Conservation (phyloP, 2,329 filamentous ascomycete species). For the Nemania serpens region DNA sequence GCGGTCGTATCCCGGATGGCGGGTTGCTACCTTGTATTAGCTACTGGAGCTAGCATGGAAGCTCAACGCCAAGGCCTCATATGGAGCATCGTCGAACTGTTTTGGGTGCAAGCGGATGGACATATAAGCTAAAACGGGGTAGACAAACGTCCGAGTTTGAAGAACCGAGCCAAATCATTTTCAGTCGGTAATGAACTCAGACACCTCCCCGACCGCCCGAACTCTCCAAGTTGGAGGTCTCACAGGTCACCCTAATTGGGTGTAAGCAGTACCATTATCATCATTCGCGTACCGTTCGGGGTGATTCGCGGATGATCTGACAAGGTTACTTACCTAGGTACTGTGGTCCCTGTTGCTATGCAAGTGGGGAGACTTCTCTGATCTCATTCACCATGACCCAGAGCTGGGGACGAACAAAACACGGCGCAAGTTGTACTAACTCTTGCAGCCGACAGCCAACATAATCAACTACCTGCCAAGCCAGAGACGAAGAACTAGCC, state of each 20-base stretch:
- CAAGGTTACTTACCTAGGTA: background rate
- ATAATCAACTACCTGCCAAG: too few relatives aligned
- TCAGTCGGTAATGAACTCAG: too few relatives aligned
- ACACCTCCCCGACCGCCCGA: too few relatives aligned
- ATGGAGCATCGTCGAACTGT: background rate
- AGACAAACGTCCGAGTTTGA: too few relatives aligned
- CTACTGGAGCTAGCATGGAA: slow-evolving; percentile 1
- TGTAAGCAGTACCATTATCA: background rate
- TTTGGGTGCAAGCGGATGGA: slow-evolving; percentile 3
- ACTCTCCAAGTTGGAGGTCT: too few relatives aligned
- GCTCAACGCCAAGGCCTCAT: slow-evolving; percentile 10
- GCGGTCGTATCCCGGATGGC: slow-evolving; percentile 10
- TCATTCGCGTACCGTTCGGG: slow-evolving; percentile 16
- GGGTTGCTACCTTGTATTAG: slow-evolving; percentile 1
- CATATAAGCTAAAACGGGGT: background rate
- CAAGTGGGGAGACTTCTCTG: background rate
- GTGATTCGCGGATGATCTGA: slow-evolving; percentile 23
- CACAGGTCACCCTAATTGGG: too few relatives aligned
- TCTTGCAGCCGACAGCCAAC: background rate
- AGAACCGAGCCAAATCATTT: too few relatives aligned
- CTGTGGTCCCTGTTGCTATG: background rate
- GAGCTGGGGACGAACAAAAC: background rate
- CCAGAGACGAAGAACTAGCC: too few relatives aligned
- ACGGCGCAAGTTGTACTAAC: background rate
- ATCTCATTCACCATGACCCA: background rate